phyloP scores from a whole-genome alignment of 257 asterid genomes.

The Nemophila menziesii region DNA sequence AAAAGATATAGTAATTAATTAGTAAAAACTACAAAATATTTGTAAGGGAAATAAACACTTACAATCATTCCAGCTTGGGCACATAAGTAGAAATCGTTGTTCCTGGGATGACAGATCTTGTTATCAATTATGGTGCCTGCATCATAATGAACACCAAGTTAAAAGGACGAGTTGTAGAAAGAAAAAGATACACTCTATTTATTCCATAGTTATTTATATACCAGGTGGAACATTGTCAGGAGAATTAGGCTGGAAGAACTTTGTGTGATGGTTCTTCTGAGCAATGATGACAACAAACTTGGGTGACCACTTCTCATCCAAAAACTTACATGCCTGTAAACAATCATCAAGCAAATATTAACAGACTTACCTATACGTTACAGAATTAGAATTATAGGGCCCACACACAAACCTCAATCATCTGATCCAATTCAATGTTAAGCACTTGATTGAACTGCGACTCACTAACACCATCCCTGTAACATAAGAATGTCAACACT shows the following conservation, averaged over 20 bases:
- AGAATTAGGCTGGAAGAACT: constrained; percentile 63
- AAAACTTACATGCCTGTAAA: constrained; percentile 68
- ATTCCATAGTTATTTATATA: constrained; percentile 1
- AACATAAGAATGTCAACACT: background rate
- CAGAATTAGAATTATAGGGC: background rate
- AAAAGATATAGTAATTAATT: background rate
- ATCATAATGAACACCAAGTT: constrained; percentile 11
- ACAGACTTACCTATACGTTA: background rate
- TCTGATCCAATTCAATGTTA: constrained; percentile 68
- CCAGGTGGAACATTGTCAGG: constrained; percentile 95
- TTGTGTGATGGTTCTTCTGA: constrained; percentile 89
- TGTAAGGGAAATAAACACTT: constrained; percentile 10
- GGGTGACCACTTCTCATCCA: constrained; percentile 73
- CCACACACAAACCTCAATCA: constrained; percentile 49
- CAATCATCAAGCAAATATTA: background rate
- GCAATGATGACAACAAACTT: constrained; percentile 77
- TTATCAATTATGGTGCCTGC: constrained; percentile 85
- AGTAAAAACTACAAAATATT: background rate
- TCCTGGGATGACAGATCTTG: constrained; percentile 76
- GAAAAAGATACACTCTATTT: background rate
- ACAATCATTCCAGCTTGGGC: constrained; percentile 95
- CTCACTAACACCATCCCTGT: constrained; percentile 89
- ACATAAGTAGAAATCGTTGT: constrained; percentile 81
- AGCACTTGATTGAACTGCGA: constrained; percentile 80
- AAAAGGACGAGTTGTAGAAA: background rate